These are phyloP conservation scores for Flaveria robusta DNA, from an alignment of 129 eudicot species.

Conservation along the genomic window DNA sequence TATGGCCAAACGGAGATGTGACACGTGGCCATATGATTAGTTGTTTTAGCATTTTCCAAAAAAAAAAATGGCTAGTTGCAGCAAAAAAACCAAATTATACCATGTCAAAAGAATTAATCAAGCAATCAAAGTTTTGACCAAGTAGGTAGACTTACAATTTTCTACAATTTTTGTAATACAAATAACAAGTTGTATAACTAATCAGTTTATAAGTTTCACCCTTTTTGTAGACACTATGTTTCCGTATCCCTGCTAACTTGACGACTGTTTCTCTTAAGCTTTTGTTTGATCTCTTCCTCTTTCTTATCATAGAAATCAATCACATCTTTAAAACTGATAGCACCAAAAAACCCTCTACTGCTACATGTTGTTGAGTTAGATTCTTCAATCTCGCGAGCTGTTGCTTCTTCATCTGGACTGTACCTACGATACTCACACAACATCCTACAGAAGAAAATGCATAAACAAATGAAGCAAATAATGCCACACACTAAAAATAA, in stretches of 20 bases:
- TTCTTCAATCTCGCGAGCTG: slow-evolving; percentile 33
- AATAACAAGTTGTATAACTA: background rate
- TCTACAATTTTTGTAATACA: background rate
- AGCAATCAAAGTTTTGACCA: background rate
- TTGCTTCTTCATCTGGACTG: slow-evolving; percentile 40
- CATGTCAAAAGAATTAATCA: background rate
- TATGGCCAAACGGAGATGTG: too few species aligned
- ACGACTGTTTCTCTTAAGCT: slow-evolving; percentile 31
- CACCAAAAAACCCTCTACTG: slow-evolving; percentile 25
- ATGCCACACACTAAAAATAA: slow-evolving; percentile 65
- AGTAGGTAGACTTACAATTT: background rate
- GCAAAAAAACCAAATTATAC: background rate
- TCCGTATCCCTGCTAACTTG: background rate
- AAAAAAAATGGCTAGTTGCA: too few species aligned
- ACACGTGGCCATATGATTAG: too few species aligned
- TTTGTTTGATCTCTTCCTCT: slow-evolving; percentile 55
- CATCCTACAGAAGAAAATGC: slow-evolving; percentile 45
- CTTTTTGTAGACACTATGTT: background rate
- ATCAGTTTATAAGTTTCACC: background rate
- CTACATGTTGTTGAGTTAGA: slow-evolving; percentile 27
- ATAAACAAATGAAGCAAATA: slow-evolving; percentile 47
- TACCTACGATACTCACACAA: slow-evolving; percentile 47
- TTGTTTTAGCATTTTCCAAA: too few species aligned
- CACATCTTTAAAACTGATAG: slow-evolving; percentile 43
- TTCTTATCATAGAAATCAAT: slow-evolving; percentile 51